phyloP scores from a whole-genome alignment of 2,329 filamentous ascomycete genomes.

The Didymella arachidicola region DNA sequence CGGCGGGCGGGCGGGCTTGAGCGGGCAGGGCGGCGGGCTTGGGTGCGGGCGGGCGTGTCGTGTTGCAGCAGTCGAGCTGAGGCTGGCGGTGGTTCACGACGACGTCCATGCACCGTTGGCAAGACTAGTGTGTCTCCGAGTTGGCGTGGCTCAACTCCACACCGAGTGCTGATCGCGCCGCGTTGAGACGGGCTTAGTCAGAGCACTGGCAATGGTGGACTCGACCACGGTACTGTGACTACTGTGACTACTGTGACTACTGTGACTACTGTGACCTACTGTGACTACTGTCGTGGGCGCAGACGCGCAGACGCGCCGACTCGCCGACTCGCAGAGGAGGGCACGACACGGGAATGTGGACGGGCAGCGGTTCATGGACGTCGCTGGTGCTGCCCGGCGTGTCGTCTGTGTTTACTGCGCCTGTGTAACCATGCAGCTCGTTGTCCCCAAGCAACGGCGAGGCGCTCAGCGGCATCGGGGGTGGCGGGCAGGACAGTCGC shows the following conservation, averaged over 20 bases:
- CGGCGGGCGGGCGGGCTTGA: not conserved
- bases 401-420: constrained; percentile 2
- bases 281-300: no score
- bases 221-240: no score
- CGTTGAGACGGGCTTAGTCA: constrained; percentile 9
- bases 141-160: not conserved
- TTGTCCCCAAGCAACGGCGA: constrained; percentile 4
- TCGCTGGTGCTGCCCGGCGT: no score
- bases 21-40: not conserved
- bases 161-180: constrained; percentile 2
- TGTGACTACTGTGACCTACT: no score
- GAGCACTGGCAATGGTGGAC: not conserved
- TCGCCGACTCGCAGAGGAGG: not conserved
- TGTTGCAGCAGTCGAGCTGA: constrained; percentile 4
- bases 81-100: constrained; percentile 7
- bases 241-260: no score
- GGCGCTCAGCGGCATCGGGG: not conserved
- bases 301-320: not conserved
- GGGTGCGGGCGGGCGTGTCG: not conserved
- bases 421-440: constrained; percentile 12
- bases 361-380: no score
- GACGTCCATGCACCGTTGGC: constrained; percentile 6
- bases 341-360: not conserved
- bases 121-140: constrained; percentile 1
- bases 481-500: not conserved